A percentile compares a stretch with the other conserved stretches of the same genome.
phyloP scores from a whole-genome alignment of 2,329 filamentous ascomycete species.

The Trichoderma hamatum region DNA sequence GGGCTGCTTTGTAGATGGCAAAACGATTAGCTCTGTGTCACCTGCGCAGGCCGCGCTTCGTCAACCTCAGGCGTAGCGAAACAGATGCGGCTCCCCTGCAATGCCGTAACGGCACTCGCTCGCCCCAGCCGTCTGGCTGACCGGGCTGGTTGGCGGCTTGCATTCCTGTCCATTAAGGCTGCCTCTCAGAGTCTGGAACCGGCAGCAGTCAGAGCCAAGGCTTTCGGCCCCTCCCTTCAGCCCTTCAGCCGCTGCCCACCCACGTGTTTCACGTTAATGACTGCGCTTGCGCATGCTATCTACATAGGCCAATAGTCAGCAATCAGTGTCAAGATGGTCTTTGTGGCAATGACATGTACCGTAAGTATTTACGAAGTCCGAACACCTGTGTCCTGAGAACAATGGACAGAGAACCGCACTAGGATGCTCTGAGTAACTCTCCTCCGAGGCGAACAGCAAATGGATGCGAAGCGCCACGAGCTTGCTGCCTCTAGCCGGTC shows the following conservation, averaged over 20 bases:
- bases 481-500: neutral
- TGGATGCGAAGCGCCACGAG: neutral
- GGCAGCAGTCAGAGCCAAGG: neutral
- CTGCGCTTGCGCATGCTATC: neutral
- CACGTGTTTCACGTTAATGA: neutral
- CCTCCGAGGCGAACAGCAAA: slow-evolving; percentile 3
- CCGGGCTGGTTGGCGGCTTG: neutral
- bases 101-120: slow-evolving; percentile 6
- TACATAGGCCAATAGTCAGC: neutral
- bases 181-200: neutral
- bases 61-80: neutral
- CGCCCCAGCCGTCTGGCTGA: slow-evolving; percentile 8
- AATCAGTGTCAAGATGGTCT: neutral
- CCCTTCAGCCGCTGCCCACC: neutral
- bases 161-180: neutral
- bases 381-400: neutral
- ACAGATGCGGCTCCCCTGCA: neutral
- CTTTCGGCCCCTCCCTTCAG: neutral
- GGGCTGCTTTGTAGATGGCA: neutral
- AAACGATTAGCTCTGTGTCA: neutral
- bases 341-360: neutral
- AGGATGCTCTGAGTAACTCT: slow-evolving; percentile 10
- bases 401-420: neutral
- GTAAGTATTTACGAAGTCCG: neutral
- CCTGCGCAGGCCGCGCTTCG: neutral